phyloP scores from a whole-genome alignment of 306 rosid genomes.

The Fagus crenata region DNA sequence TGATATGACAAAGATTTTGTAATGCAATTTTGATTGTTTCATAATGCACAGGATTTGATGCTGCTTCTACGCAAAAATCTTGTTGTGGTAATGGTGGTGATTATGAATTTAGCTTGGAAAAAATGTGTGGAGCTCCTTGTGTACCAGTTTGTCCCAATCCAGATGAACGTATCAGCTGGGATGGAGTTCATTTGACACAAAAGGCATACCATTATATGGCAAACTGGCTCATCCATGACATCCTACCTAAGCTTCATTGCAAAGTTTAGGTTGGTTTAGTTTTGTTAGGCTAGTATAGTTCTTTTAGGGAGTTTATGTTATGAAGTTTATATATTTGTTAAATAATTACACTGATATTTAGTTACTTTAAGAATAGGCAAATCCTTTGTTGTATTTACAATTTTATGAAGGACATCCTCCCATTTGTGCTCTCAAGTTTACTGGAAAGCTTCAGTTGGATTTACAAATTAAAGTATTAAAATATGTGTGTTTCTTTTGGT shows the following conservation, averaged over 20 bases:
- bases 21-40: not conserved
- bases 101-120: not conserved
- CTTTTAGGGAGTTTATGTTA: no score
- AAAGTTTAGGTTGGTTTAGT: not conserved
- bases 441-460: no score
- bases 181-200: constrained; percentile 28
- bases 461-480: no score
- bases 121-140: constrained; percentile 12
- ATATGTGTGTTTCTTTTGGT: no score
- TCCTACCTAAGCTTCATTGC: constrained; percentile 15
- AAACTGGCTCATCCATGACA: constrained; percentile 18
- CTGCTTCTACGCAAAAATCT: constrained; percentile 21
- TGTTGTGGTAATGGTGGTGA: constrained; percentile 28
- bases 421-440: no score
- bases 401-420: no score
- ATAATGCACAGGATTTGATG: constrained; percentile 19
- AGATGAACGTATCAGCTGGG: constrained; percentile 17
- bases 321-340: no score
- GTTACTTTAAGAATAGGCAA: no score
- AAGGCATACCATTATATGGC: constrained; percentile 15
- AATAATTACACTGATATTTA: no score
- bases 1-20: not conserved
- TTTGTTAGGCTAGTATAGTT: no score
- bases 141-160: constrained; percentile 17
- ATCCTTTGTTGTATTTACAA: no score